Conservation (phyloP, 345 rosid species). For the Pugionium cornutum region DNA sequence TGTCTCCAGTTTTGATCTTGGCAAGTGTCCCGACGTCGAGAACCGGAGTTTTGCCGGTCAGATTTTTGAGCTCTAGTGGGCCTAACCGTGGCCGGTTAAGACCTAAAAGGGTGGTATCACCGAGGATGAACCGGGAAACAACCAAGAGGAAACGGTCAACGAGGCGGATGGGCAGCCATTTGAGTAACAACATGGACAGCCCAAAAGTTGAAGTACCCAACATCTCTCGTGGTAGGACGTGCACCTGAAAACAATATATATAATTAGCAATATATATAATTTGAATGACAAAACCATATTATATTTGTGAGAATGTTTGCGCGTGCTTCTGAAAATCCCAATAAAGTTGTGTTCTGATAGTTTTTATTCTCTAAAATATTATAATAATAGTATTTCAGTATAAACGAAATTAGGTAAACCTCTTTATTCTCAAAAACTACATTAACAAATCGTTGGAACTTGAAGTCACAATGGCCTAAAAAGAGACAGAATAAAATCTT, state of each 20-base stretch:
- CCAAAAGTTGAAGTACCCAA: slow-evolving; percentile 94
- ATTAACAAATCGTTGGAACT: slow-evolving; percentile 39
- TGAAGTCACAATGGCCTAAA: slow-evolving; percentile 39
- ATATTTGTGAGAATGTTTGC: slow-evolving; percentile 35
- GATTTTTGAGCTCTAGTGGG: slow-evolving; percentile 71
- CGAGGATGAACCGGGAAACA: slow-evolving; percentile 65
- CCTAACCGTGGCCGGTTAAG: slow-evolving; percentile 82
- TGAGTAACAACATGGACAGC: slow-evolving; percentile 84
- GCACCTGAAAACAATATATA: slow-evolving; percentile 53
- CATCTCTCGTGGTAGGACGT: slow-evolving; percentile 92
- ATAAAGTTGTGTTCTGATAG: slow-evolving; percentile 35
- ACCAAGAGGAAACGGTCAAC: slow-evolving; percentile 78
- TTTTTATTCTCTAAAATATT: slow-evolving; percentile 27
- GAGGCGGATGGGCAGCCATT: slow-evolving; percentile 77
- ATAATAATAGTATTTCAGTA: slow-evolving; percentile 6
- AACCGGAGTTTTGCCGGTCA: slow-evolving; percentile 86
- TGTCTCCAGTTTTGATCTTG: slow-evolving; percentile 80
- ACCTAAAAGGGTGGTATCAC: slow-evolving; percentile 69
- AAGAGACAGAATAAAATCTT: slow-evolving; percentile 7
- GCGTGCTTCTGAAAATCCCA: slow-evolving; percentile 43
- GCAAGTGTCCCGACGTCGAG: slow-evolving; percentile 88
- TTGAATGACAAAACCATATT: slow-evolving; percentile 16
- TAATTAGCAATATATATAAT: slow-evolving; percentile 29
- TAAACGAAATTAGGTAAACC: slow-evolving; percentile 31
- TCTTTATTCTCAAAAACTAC: slow-evolving; percentile 23